Percentiles rank a stretch among this genome's conserved stretches.
These are phyloP conservation scores for Paraphaeosphaeria minitans DNA, from an alignment of 2,329 filamentous ascomycete genomes.

Conservation along the genomic window DNA sequence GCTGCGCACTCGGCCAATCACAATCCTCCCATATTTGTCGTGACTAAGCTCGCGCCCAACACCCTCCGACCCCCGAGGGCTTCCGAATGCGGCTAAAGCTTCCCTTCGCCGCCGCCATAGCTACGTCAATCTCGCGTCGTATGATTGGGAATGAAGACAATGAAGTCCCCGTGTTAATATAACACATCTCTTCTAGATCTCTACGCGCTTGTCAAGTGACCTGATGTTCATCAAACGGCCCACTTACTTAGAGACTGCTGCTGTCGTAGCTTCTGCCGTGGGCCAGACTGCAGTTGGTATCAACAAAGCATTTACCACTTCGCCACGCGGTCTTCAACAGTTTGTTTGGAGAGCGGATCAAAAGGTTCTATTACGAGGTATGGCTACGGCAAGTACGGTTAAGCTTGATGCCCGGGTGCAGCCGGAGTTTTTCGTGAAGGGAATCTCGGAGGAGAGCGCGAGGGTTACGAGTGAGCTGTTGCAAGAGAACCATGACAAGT, in stretches of 20 bases:
- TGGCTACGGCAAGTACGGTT: conserved; percentile 41
- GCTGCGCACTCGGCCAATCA: not conserved
- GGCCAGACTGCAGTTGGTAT: conserved; percentile 5
- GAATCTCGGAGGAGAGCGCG: conserved; percentile 63
- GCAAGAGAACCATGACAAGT: conserved; percentile 73
- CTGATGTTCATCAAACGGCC: conserved; percentile 15
- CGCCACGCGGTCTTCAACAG: conserved; percentile 5
- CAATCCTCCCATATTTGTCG: not conserved
- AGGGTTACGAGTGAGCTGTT: conserved; percentile 69
- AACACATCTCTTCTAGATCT: not conserved
- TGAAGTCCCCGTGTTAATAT: not conserved
- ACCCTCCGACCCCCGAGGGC: conserved; percentile 1
- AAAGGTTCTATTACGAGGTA: conserved; percentile 20
- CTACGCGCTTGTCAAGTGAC: not conserved
- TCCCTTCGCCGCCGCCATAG: conserved; percentile 1
- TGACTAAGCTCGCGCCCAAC: conserved; percentile 11
- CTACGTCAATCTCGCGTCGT: not conserved
- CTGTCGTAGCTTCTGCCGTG: conserved; percentile 5
- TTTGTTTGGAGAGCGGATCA: conserved; percentile 6
- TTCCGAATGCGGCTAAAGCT: conserved; percentile 8
- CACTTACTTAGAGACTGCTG: conserved; percentile 12
- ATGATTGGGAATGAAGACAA: not conserved
- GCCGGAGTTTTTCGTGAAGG: conserved; percentile 54
- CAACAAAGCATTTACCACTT: conserved; percentile 1
- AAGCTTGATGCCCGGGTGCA: conserved; percentile 51